Conservation (phyloP, 2,329 filamentous ascomycete species). For the Drechslera avenae region DNA sequence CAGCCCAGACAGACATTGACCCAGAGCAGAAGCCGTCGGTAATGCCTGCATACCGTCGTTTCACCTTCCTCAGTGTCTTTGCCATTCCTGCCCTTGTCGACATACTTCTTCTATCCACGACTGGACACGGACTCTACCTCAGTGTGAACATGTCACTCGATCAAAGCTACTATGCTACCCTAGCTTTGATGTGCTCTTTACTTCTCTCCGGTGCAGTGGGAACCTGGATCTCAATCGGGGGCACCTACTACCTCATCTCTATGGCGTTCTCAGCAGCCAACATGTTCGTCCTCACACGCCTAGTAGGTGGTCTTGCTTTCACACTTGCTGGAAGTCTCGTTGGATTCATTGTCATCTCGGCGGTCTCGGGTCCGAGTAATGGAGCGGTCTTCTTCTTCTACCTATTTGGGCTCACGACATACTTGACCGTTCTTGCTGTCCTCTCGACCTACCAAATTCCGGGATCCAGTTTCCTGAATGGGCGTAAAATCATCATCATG, state of each 20-base stretch:
- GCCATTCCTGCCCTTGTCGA: constrained; percentile 67
- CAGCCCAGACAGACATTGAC: constrained; percentile 60
- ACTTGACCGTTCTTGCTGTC: constrained; percentile 62
- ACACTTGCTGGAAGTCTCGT: constrained; percentile 59
- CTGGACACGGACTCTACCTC: constrained; percentile 66
- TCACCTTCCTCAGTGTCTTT: constrained; percentile 66
- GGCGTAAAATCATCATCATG: constrained; percentile 60
- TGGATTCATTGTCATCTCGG: constrained; percentile 57
- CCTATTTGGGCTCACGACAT: constrained; percentile 62
- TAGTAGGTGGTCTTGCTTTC: constrained; percentile 59
- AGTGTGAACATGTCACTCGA: constrained; percentile 60
- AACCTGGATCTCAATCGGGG: constrained; percentile 67
- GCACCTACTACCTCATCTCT: constrained; percentile 65
- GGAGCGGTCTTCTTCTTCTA: constrained; percentile 66
- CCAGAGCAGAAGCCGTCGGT: constrained; percentile 51
- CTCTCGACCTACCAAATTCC: constrained; percentile 54
- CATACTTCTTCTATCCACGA: constrained; percentile 63
- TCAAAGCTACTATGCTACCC: constrained; percentile 60
- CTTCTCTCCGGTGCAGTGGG: constrained; percentile 65
- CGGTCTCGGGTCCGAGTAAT: constrained; percentile 49
- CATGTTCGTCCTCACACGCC: constrained; percentile 60
- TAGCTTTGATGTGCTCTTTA: constrained; percentile 63
- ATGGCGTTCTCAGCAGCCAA: constrained; percentile 62
- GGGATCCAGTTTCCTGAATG: constrained; percentile 62
- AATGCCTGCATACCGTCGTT: constrained; percentile 56